phyloP scores from a whole-genome alignment of 2,329 filamentous ascomycete genomes.

The Epichloe sp. region DNA sequence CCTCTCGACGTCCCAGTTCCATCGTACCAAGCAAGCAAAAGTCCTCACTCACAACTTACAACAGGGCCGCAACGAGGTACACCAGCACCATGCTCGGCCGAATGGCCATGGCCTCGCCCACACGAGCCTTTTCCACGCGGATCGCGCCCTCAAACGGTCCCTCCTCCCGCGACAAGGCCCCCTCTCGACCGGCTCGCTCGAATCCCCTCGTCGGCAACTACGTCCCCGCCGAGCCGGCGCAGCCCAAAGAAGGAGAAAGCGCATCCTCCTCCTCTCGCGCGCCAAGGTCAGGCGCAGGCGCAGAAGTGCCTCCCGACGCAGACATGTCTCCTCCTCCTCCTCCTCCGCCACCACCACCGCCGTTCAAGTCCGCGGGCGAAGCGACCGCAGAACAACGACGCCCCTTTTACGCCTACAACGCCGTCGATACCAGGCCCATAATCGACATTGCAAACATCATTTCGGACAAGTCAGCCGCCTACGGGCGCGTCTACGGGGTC shows the following conservation, averaged over 20 bases:
- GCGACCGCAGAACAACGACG: not conserved
- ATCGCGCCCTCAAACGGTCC: slow-evolving; percentile 5
- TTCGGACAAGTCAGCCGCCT: slow-evolving; percentile 16
- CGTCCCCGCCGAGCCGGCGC: slow-evolving; percentile 7
- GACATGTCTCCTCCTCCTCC: slow-evolving; percentile 8
- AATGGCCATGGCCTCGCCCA: slow-evolving; percentile 12
- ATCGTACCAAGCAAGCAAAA: not conserved
- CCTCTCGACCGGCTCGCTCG: slow-evolving; percentile 8
- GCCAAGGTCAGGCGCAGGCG: not conserved
- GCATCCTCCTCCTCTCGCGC: not conserved
- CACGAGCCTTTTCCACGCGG: slow-evolving; percentile 21
- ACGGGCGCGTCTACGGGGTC: slow-evolving; percentile 9
- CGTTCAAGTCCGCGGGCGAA: not conserved
- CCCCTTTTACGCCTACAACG: slow-evolving; percentile 3
- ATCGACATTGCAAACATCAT: slow-evolving; percentile 25
- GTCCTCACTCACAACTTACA: not conserved
- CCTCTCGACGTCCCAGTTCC: not conserved
- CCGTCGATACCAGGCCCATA: slow-evolving; percentile 9
- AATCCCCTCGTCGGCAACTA: slow-evolving; percentile 21
- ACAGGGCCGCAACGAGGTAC: slow-evolving; percentile 16
- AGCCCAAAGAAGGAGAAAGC: not conserved
- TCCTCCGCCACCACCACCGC: slow-evolving; percentile 8
- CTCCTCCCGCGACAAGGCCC: not conserved
- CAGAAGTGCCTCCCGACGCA: slow-evolving; percentile 4
- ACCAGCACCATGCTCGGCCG: slow-evolving; percentile 20